Base-by-base conservation (phyloP, 164 flowering plant genomes). In the Magnolia sinica region DNA sequence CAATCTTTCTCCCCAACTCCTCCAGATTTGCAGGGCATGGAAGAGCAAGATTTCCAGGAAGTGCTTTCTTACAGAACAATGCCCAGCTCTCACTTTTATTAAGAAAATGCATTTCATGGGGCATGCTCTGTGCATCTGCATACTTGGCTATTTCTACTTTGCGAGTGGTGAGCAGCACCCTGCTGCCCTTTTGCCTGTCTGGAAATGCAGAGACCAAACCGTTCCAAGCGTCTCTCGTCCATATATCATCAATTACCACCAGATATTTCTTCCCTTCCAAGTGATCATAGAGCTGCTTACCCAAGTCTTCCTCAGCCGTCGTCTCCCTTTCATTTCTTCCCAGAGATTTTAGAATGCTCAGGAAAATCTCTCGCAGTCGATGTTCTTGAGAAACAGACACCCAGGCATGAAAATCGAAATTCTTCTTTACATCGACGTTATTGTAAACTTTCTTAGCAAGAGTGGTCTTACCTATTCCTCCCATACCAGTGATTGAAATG, bases 221-320 rank as follows among this genome's bases (percentile, higher is more conserved):
- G 16, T 8, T 29, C 91, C 91, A 89, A 86, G 87, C 82, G 0
- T 71, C 29, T 20, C 69, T 49, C 16, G 84, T 80, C 90, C 90
- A 86, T 22, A 87, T 86, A 74, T 89, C 89, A 68, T 89, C 91
- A 81, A 86, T 74, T 45, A 86, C 90, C 69, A 89, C 68, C 77
- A 89, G 51, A 68, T 79, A 89, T 79, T 79, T 82, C 84, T 86
- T 86, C 2, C 86, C 85, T 70, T 51, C 61, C 49, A 87, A 85
- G 72, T 74, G 79, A 16, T 81, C 81, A 16, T 81, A 75, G 18
- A 87, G 83, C 75, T 83, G 82, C 84, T 69, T 1, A 79, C 80
- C 72, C 82, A 86, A 50, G 83, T 85, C 72, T 82, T 63, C 71
- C 59, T 79, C 74, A 76, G 73, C 49, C 83, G n/a, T 73, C 85